A percentile compares a stretch with the other conserved stretches of the same genome.
phyloP scores from a whole-genome alignment of 202 grass and related monocot genomes.

The Schoenoplectus tabernaemontani region DNA sequence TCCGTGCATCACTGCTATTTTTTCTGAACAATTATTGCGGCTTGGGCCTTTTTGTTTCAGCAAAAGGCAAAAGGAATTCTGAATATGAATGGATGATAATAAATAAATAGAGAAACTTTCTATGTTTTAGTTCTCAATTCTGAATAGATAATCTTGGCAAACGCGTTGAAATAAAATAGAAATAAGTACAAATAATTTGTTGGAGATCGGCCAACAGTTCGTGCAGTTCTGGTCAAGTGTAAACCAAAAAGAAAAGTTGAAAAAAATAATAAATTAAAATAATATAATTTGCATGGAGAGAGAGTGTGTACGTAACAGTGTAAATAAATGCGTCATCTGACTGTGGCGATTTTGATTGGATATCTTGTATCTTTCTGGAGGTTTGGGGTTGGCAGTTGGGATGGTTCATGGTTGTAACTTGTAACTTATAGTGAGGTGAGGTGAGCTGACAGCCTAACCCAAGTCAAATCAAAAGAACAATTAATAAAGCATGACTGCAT shows the following conservation, averaged over 20 bases:
- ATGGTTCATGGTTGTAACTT: too few species aligned
- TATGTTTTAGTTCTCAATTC: too few species aligned
- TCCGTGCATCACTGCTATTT: too few species aligned
- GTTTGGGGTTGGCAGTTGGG: slow-evolving; percentile 12
- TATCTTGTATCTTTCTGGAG: neutral
- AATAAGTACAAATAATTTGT: neutral
- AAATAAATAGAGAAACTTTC: too few species aligned
- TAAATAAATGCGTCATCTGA: neutral
- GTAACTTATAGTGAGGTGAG: neutral
- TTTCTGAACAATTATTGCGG: too few species aligned
- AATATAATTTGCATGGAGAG: too few species aligned
- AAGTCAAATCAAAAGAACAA: neutral
- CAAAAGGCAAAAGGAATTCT: too few species aligned
- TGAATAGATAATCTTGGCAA: neutral
- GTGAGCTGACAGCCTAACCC: neutral
- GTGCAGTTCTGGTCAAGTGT: neutral
- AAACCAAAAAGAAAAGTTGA: neutral
- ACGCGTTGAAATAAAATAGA: neutral
- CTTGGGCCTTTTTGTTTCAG: too few species aligned
- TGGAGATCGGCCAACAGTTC: neutral
- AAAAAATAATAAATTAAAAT: too few species aligned
- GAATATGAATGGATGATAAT: too few species aligned
- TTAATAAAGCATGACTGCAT: neutral
- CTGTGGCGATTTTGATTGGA: neutral
- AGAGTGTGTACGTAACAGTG: too few species aligned